These are phyloP conservation scores for Glycine tomentella DNA, from an alignment of 306 rosid genomes.

Conservation along the genomic window DNA sequence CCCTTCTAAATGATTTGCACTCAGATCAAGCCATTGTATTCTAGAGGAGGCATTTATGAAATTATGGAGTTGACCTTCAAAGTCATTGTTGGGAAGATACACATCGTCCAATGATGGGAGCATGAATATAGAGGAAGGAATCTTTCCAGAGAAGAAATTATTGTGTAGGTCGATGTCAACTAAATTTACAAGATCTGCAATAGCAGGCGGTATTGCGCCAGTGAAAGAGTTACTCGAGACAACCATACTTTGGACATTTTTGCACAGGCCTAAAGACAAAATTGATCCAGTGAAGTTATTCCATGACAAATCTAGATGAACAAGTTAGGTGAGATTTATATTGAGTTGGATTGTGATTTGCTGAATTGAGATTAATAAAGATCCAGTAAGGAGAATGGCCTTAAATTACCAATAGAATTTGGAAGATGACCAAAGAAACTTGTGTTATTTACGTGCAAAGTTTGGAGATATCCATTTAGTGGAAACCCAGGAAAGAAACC, in stretches of 20 bases:
- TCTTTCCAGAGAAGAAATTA: too few relatives aligned
- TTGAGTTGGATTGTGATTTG: too few relatives aligned
- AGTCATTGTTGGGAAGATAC: not conserved
- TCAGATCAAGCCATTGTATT: not conserved
- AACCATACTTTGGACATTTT: not conserved
- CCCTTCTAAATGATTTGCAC: constrained; percentile 36
- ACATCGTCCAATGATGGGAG: not conserved
- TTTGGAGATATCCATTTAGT: not conserved
- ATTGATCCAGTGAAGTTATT: not conserved
- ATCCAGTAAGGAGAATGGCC: too few relatives aligned
- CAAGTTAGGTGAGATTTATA: too few relatives aligned
- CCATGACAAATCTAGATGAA: constrained; percentile 2
- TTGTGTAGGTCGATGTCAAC: not conserved
- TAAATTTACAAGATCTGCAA: not conserved
- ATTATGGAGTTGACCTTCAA: not conserved
- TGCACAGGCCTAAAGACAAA: not conserved
- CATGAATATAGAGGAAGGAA: not conserved
- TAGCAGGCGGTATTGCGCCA: too few relatives aligned
- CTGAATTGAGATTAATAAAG: too few relatives aligned
- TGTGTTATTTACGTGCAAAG: not conserved
- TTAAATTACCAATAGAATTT: too few relatives aligned
- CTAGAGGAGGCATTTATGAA: not conserved
- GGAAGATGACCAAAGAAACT: too few relatives aligned
- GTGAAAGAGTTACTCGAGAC: not conserved
- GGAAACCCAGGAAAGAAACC: constrained; percentile 36